phyloP scores from a whole-genome alignment of 495 filamentous ascomycete genomes.

The Penicillium flavigenum region DNA sequence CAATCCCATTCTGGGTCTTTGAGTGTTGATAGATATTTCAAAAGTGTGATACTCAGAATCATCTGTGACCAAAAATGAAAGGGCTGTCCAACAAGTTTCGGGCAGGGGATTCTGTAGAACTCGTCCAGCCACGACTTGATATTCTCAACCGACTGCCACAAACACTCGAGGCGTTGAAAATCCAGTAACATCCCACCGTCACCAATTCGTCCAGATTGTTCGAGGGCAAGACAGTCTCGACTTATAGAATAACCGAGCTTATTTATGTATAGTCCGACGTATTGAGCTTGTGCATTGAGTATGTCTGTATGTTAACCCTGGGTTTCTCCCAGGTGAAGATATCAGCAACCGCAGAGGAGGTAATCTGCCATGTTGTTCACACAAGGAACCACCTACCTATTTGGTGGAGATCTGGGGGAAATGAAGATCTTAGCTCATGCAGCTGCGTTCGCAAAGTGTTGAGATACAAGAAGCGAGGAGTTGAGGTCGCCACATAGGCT shows the following conservation, averaged over 20 bases:
- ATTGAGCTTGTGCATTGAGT: constrained; percentile 32
- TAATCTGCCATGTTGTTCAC: not conserved
- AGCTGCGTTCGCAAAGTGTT: constrained; percentile 27
- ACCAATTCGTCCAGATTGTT: constrained; percentile 10
- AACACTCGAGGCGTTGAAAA: constrained; percentile 36
- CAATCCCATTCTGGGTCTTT: constrained; percentile 43
- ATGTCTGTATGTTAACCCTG: constrained; percentile 18
- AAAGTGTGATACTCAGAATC: constrained; percentile 32
- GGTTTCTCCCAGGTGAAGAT: constrained; percentile 2
- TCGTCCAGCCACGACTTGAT: constrained; percentile 37
- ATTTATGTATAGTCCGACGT: constrained; percentile 41
- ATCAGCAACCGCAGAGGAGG: constrained; percentile 1
- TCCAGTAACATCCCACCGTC: constrained; percentile 17
- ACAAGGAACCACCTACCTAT: constrained; percentile 19
- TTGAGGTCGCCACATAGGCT: constrained; percentile 9
- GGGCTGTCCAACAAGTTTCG: constrained; percentile 26
- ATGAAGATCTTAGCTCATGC: constrained; percentile 21
- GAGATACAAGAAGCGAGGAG: constrained; percentile 28
- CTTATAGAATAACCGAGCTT: constrained; percentile 29
- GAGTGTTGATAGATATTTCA: constrained; percentile 42
- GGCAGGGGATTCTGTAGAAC: constrained; percentile 31
- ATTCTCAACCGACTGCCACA: constrained; percentile 36
- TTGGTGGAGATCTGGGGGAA: constrained; percentile 16
- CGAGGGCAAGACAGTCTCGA: constrained; percentile 14
- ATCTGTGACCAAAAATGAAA: constrained; percentile 42